Base-by-base conservation (phyloP, 805 yeast genomes). In the Yamadazyma akitaensis region DNA sequence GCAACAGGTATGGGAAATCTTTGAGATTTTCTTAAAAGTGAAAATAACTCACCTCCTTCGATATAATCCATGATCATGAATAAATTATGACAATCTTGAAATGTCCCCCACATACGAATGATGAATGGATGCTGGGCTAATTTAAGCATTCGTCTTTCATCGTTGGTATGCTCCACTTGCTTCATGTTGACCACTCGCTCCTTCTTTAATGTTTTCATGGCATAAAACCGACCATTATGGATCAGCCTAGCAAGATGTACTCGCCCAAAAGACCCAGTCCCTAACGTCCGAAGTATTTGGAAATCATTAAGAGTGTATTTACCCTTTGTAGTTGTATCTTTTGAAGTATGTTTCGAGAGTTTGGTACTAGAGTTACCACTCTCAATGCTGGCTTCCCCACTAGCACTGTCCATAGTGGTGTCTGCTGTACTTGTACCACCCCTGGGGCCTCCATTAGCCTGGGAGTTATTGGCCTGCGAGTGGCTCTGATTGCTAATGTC, bases 71-170 rank as follows among this genome's bases (percentile, higher is more conserved):
- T 80, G 32, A 80, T 77, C 84, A 80, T 79, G 51, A 79, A 80
- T 47, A 80, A 62, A 53, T 77, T 77, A 53, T 70, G 72, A 33
- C 79, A 67, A 55, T 80, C 84, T 59, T 79, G 84, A 56, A 75
- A 80, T 5, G 84, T 80, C n/a, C 84, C 84, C 84, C 84, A 80
- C 83, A 80, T 79, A 47, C 84, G 60, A 51, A 78, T 79, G 52
- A 80, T 67, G 51, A 79, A 80, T 6, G 84, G 84, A 55, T 80
- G 84, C 52, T 79, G 80, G 11, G 79, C 80, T 45, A 78, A 65
- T 51, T 75, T 77, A 34, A 80, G 64, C 79, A 80, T 80, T 53
- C 83, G 64, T 47, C 84, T 63, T 61, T 80, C 84, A 57, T 80
- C 84, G 55, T 80, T 80, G 16, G 84, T 79, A 58, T 80, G 84